phyloP scores from a whole-genome alignment of 148 eudicot genomes.

The Fagopyrum homotropicum region DNA sequence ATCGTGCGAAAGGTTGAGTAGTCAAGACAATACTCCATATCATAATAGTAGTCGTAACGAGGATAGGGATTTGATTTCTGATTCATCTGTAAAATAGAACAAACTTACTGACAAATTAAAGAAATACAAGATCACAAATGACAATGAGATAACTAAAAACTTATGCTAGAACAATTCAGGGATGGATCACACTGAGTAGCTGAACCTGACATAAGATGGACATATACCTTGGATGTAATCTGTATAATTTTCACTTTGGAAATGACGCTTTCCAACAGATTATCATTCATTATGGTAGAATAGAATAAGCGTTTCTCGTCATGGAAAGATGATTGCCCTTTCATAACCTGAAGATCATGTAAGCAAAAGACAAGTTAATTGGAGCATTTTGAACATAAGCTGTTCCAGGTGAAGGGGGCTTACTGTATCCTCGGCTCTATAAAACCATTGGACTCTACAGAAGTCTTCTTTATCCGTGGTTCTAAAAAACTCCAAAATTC shows the following conservation, averaged over 20 bases:
- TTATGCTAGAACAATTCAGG: neutral
- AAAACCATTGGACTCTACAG: slow-evolving; percentile 96
- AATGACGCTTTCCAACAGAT: slow-evolving; percentile 65
- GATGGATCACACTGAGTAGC: neutral
- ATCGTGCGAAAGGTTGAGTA: slow-evolving; percentile 75
- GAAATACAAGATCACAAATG: neutral
- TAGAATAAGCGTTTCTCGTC: slow-evolving; percentile 76
- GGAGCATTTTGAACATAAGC: slow-evolving; percentile 6
- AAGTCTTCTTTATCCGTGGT: slow-evolving; percentile 64
- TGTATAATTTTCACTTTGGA: slow-evolving; percentile 63
- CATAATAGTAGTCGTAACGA: slow-evolving; percentile 67
- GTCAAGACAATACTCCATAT: slow-evolving; percentile 87
- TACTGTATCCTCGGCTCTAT: slow-evolving; percentile 89
- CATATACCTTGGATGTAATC: slow-evolving; percentile 47
- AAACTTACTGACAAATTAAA: neutral
- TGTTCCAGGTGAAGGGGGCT: slow-evolving; percentile 11
- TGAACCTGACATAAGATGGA: slow-evolving; percentile 6
- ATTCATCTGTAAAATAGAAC: slow-evolving; percentile 43
- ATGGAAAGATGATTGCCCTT: slow-evolving; percentile 55
- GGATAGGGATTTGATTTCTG: slow-evolving; percentile 28
- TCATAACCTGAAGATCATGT: slow-evolving; percentile 52
- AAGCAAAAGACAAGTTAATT: slow-evolving; percentile 8
- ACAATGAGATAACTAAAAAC: neutral
- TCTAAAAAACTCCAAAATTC: slow-evolving; percentile 69
- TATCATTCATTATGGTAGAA: slow-evolving; percentile 75